Evolutionary conservation across 306 rosid species (phyloP).

Genomic region (Cicer yamashitae): DNA sequence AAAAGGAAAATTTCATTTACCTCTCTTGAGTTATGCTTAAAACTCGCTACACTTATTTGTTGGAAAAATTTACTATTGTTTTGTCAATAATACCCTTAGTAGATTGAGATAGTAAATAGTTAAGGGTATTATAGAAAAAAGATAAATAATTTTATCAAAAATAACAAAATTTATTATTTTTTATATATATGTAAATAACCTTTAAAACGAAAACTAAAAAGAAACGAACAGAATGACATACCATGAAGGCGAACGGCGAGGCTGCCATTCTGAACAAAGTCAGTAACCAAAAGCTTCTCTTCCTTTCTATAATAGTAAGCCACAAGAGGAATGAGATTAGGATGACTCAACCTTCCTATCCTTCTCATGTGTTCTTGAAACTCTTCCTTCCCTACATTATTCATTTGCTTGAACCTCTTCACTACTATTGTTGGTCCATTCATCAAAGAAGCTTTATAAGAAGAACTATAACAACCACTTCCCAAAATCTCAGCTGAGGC

Average conservation of each 20-base stretch:
- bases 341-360: conserved; percentile 71
- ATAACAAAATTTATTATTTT: too few relatives aligned
- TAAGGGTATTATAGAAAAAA: too few relatives aligned
- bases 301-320: conserved; percentile 90
- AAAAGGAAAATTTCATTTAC: too few relatives aligned
- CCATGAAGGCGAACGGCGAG: conserved; percentile 83
- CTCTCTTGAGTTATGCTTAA: too few relatives aligned
- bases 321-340: conserved; percentile 82
- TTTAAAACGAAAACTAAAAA: neutral
- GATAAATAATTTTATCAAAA: too few relatives aligned
- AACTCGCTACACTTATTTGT: too few relatives aligned
- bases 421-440: conserved; percentile 75
- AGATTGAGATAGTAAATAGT: too few relatives aligned
- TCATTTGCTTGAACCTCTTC: conserved; percentile 91
- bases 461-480: conserved; percentile 79
- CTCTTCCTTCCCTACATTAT: conserved; percentile 82
- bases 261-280: conserved; percentile 66
- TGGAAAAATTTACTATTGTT: too few relatives aligned
- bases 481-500: conserved; percentile 95
- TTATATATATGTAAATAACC: too few relatives aligned
- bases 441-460: conserved; percentile 79
- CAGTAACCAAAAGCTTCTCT: conserved; percentile 81
- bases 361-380: conserved; percentile 87
- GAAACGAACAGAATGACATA: conserved; percentile 30
- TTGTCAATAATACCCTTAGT: too few relatives aligned